Conservation (phyloP, 228 moss, liverwort and hornwort genomes). For the Sphagnum fallax region DNA sequence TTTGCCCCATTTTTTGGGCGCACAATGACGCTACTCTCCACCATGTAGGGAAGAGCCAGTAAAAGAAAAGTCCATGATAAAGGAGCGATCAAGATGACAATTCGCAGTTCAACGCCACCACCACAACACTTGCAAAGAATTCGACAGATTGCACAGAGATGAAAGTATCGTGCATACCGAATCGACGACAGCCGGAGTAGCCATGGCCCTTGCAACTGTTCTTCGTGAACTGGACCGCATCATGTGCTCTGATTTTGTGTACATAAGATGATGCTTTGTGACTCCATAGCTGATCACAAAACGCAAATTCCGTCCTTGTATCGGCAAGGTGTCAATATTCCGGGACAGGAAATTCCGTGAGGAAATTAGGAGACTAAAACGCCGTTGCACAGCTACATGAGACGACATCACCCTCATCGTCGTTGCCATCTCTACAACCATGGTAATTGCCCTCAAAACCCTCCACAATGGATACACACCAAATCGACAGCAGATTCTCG, state of each 20-base stretch:
- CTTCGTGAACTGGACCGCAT: conserved; percentile 6
- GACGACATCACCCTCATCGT: conserved; percentile 11
- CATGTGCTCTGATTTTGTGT: neutral
- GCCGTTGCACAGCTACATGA: conserved; percentile 16
- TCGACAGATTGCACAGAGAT: neutral
- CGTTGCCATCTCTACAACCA: conserved; percentile 20
- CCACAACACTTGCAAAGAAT: neutral
- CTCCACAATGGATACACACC: too few relatives aligned
- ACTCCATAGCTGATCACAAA: neutral
- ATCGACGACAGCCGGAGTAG: conserved; percentile 23
- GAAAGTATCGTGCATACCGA: conserved; percentile 13
- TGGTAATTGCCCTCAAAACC: too few relatives aligned
- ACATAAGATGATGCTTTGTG: neutral
- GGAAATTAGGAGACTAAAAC: conserved; percentile 3
- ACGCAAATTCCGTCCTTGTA: conserved; percentile 9
- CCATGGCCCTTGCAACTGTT: conserved; percentile 14
- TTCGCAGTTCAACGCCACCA: neutral
- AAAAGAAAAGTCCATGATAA: too few relatives aligned
- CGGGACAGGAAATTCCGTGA: conserved; percentile 3
- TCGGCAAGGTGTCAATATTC: conserved; percentile 1
- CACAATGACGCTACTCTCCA: neutral
- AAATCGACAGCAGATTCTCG: too few relatives aligned
- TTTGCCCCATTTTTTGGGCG: neutral
- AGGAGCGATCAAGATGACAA: too few relatives aligned
- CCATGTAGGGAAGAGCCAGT: neutral